Evolutionary conservation across 305 asterid species (phyloP).

Genomic region (Solanum hybrid): DNA sequence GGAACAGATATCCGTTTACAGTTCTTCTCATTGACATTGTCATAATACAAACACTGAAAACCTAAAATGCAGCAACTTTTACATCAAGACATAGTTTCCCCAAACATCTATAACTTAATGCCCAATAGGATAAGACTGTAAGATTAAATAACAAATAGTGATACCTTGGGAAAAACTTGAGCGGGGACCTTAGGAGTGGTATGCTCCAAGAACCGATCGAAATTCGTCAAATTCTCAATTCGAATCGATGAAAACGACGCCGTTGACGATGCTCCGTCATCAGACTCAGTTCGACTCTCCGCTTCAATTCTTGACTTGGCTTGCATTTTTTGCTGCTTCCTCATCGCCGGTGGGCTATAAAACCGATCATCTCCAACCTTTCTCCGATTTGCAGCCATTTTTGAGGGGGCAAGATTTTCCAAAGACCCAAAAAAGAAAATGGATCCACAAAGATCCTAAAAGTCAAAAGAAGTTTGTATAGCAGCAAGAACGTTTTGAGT

Average conservation of each 20-base stretch:
- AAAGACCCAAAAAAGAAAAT: slow-evolving; percentile 1
- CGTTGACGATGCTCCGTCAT: slow-evolving; percentile 11
- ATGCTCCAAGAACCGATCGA: slow-evolving; percentile 82
- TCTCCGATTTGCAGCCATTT: slow-evolving; percentile 15
- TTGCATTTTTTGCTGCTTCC: slow-evolving; percentile 31
- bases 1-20: not conserved
- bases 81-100: not conserved
- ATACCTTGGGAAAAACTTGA: slow-evolving; percentile 67
- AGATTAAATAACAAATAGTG: not conserved
- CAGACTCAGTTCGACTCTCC: slow-evolving; percentile 30
- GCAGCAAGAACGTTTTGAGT: not conserved
- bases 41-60: not conserved
- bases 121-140: not conserved
- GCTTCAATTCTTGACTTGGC: slow-evolving; percentile 26
- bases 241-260: slow-evolving; percentile 7
- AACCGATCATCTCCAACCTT: slow-evolving; percentile 55
- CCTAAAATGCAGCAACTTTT: not conserved
- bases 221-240: slow-evolving; percentile 25
- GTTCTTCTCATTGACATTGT: not conserved
- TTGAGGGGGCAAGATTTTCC: not conserved
- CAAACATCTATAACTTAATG: not conserved
- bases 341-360: slow-evolving; percentile 87
- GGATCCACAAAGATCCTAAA: slow-evolving; percentile 1
- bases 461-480: not conserved
- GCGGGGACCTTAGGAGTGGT: slow-evolving; percentile 75